Evolutionary conservation across 140 eudicot genomes (phyloP), one percentile per base, ranked within the genome.

Genomic region (Erigeron philadelphicus): DNA sequence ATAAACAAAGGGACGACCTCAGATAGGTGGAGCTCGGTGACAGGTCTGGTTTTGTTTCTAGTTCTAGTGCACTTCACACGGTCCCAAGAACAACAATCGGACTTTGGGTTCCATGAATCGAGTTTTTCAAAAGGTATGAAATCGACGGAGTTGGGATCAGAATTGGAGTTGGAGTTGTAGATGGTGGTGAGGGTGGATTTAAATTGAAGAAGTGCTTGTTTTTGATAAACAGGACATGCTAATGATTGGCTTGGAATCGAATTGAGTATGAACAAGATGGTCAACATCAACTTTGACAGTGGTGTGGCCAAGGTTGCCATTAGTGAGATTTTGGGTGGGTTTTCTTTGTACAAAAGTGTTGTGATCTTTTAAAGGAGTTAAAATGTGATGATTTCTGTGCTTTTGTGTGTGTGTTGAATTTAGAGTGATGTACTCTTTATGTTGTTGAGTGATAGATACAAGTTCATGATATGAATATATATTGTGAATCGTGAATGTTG

Each of bases 71-170:
- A 85, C 10, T 56, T 71, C 11, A 80, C 87, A 19, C 82, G 66
- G 55, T 70, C 76, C 90, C 91, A 82, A 5, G 61, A 35, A 68
- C 91, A 85, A 69, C 91, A 85, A 61, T 75, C 81, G 12, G 83
- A 45, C 17, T 11, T 55, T 18, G 75, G 76, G 2, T 65, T 75
- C 91, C 91, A 85, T 12, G 91, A 74, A 6, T 80, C 72, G 6
- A 71, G 69, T 23, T 71, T 64, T 7, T 3, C 8, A 1, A 64
- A 71, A 10, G 77, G 81, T 6, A 57, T 12, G 57, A 11, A 77
- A 3, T 64, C 69, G 4, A 21, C 23, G n/a, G 77, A 77, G 47
- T 15, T 71, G 47, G 77, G 56, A 41, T 71, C 56, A 35, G 68
- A 70, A 53, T 60, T 58, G 11, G 79, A 70, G 46, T 60, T 58